A percentile compares a stretch with the other conserved stretches of the same genome.
These are phyloP conservation scores for Boletus smithii DNA, from an alignment of 1,284 basidiomycete species.

Conservation along the genomic window DNA sequence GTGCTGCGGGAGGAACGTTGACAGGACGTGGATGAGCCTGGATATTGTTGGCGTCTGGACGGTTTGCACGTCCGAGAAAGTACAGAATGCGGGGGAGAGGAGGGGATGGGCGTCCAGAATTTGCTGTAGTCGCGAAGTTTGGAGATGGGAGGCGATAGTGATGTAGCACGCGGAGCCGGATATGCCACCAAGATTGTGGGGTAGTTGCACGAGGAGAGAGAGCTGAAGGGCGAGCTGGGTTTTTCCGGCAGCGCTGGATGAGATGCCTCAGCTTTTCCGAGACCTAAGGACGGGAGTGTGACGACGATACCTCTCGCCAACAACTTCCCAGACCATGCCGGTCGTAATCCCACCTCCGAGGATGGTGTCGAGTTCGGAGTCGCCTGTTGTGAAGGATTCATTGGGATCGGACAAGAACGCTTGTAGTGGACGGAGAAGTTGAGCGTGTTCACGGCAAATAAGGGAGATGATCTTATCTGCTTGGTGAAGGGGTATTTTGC, in stretches of 20 bases:
- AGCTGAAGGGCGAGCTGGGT: constrained; percentile 82
- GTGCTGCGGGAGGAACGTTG: constrained; percentile 58
- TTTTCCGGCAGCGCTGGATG: constrained; percentile 77
- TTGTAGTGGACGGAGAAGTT: constrained; percentile 37
- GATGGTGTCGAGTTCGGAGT: constrained; percentile 57
- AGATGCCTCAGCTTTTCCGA: constrained; percentile 5
- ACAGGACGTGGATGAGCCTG: constrained; percentile 66
- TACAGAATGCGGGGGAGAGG: constrained; percentile 44
- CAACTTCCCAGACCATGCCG: constrained; percentile 80
- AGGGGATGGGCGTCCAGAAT: constrained; percentile 51
- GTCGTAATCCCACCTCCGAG: constrained; percentile 75
- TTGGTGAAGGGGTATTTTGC: constrained; percentile 47
- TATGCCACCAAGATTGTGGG: constrained; percentile 48
- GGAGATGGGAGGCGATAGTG: constrained; percentile 69
- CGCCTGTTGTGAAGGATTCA: constrained; percentile 65
- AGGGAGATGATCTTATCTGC: constrained; percentile 47
- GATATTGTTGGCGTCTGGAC: constrained; percentile 56
- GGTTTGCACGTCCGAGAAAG: constrained; percentile 68
- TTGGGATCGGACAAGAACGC: constrained; percentile 36
- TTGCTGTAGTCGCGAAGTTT: constrained; percentile 62
- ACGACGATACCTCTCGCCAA: constrained; percentile 72
- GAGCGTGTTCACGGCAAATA: constrained; percentile 42
- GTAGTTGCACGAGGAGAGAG: constrained; percentile 72
- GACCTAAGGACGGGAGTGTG: neutral
- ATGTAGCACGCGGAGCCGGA: constrained; percentile 69